phyloP scores from a whole-genome alignment of 805 yeast genomes.

The Saccharomycopsis sp. region DNA sequence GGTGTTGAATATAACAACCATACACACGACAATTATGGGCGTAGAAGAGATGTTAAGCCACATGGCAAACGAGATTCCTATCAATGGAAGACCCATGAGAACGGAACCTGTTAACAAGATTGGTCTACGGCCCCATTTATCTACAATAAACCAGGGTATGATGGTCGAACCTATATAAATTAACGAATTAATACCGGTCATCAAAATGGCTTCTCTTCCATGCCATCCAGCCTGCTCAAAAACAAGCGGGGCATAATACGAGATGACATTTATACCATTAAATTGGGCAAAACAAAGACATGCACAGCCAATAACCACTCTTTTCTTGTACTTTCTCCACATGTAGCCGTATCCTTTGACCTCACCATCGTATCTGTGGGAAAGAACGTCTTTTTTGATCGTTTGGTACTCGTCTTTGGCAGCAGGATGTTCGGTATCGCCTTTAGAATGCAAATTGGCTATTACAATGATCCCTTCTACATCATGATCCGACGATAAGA shows the following conservation, averaged over 20 bases:
- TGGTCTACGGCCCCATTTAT: conserved; percentile 88
- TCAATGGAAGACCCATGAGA: conserved; percentile 68
- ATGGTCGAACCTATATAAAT: conserved; percentile 61
- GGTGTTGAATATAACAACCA: conserved; percentile 72
- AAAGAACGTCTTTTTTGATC: conserved; percentile 73
- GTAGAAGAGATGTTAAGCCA: conserved; percentile 46
- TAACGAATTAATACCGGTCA: conserved; percentile 77
- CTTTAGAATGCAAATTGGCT: conserved; percentile 75
- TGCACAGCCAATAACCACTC: conserved; percentile 83
- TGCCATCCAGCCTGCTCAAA: conserved; percentile 95
- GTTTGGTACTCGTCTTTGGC: conserved; percentile 72
- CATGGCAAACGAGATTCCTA: conserved; percentile 56
- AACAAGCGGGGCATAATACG: conserved; percentile 89
- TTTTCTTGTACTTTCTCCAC: conserved; percentile 66
- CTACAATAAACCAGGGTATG: conserved; percentile 89
- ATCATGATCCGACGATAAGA: conserved; percentile 72
- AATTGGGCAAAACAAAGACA: conserved; percentile 90
- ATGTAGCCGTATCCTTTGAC: conserved; percentile 62
- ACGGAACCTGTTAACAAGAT: conserved; percentile 72
- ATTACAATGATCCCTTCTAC: conserved; percentile 80
- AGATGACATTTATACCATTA: conserved; percentile 87
- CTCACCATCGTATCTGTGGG: conserved; percentile 78
- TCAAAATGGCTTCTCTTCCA: conserved; percentile 78
- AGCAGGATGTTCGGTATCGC: conserved; percentile 59
- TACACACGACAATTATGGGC: conserved; percentile 63